phyloP scores from a whole-genome alignment of 495 filamentous ascomycete genomes.

The Cryomyces minteri region DNA sequence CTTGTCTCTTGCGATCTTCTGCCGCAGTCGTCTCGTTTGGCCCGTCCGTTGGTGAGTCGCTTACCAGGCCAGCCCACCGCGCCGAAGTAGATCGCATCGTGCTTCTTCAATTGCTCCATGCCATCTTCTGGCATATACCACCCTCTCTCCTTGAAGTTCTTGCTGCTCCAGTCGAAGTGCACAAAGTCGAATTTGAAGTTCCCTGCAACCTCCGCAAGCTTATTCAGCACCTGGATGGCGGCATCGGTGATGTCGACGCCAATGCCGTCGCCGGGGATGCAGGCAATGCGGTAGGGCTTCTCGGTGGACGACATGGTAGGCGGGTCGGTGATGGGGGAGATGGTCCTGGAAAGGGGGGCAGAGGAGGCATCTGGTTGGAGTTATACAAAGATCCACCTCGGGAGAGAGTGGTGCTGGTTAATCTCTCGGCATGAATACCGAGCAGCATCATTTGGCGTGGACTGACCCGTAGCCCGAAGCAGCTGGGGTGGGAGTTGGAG shows the following conservation, averaged over 20 bases:
- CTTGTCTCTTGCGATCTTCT: not conserved
- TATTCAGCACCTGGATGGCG: conserved; percentile 16
- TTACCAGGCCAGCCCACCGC: conserved; percentile 21
- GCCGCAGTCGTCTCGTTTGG: not conserved
- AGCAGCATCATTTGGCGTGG: too few species aligned
- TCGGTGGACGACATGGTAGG: not conserved
- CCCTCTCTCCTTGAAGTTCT: conserved; percentile 16
- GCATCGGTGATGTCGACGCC: conserved; percentile 23
- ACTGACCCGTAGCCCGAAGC: too few species aligned
- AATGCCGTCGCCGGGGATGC: conserved; percentile 24
- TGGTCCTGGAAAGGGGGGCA: too few species aligned
- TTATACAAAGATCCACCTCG: too few species aligned
- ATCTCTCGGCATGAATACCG: too few species aligned
- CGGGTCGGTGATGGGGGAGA: too few species aligned
- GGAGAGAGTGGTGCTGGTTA: too few species aligned
- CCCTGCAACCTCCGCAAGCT: conserved; percentile 12
- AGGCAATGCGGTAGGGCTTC: conserved; percentile 20
- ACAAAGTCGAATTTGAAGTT: conserved; percentile 18
- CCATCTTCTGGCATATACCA: conserved; percentile 21
- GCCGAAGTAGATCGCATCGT: conserved; percentile 24
- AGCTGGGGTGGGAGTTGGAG: too few species aligned
- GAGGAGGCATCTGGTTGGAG: too few species aligned
- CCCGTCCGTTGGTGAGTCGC: not conserved
- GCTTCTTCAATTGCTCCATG: conserved; percentile 17
- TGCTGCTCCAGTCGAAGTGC: conserved; percentile 20